Evolutionary conservation across 192 early-diverging fungal species (phyloP).

Genomic region (Pilaira anomala): DNA sequence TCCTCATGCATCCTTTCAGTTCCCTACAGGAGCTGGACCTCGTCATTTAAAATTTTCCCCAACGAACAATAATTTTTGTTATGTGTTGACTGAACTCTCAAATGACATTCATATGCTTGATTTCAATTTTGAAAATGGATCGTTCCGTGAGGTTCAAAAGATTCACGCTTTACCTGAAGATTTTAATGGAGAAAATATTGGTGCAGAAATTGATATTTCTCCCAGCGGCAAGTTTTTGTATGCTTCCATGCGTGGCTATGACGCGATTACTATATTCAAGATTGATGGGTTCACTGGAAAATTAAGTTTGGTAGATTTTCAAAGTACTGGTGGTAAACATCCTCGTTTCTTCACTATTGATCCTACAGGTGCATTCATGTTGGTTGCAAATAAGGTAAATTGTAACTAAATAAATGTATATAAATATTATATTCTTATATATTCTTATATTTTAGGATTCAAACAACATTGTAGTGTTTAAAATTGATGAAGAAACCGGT

Average conservation of each 20-base stretch:
- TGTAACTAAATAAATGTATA: background rate
- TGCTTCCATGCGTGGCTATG: conserved; percentile 34
- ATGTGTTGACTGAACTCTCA: conserved; percentile 30
- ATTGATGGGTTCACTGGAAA: conserved; percentile 31
- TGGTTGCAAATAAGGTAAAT: conserved; percentile 37
- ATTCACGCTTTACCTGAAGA: conserved; percentile 26
- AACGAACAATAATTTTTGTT: conserved; percentile 22
- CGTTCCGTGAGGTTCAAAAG: conserved; percentile 26
- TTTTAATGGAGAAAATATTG: conserved; percentile 15
- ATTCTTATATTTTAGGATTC: conserved; percentile 24
- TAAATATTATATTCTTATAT: background rate
- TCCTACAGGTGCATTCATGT: conserved; percentile 27
- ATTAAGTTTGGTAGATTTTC: conserved; percentile 22
- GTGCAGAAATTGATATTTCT: conserved; percentile 31
- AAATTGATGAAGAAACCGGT: conserved; percentile 26
- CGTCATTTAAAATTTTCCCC: conserved; percentile 35
- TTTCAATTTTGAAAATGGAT: conserved; percentile 22
- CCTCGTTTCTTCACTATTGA: conserved; percentile 37
- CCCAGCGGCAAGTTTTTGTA: conserved; percentile 30
- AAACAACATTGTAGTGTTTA: conserved; percentile 29
- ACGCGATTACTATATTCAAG: conserved; percentile 25
- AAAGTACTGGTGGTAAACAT: conserved; percentile 21
- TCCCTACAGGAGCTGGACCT: conserved; percentile 31
- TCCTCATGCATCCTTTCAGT: conserved; percentile 5
- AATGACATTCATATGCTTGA: conserved; percentile 35